phyloP scores from a whole-genome alignment of 176 grass and related monocot genomes.

The Aegilops longissima region DNA sequence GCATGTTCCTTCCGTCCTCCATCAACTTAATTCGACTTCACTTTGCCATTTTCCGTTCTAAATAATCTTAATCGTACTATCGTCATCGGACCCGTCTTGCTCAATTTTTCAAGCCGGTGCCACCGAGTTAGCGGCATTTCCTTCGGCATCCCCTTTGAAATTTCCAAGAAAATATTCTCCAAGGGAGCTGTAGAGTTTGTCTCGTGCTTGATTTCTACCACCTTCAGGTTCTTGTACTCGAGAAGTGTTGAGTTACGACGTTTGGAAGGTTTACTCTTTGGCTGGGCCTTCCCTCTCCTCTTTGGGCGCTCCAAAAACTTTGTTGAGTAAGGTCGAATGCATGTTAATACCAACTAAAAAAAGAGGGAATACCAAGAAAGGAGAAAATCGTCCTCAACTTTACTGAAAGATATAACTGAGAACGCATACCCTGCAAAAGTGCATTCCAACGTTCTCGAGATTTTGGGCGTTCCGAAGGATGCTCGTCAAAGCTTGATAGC shows the following conservation, averaged over 20 bases:
- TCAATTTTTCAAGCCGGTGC: not conserved
- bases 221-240: not conserved
- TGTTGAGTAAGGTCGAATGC: not conserved
- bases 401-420: no score
- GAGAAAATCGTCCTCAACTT: not conserved
- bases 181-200: not conserved
- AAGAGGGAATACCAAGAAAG: not conserved
- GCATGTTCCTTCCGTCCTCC: no score
- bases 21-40: not conserved
- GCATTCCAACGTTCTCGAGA: conserved; percentile 11
- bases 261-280: not conserved
- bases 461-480: not conserved
- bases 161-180: not conserved
- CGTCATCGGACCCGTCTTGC: not conserved
- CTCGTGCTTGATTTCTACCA: conserved; percentile 7
- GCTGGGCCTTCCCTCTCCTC: not conserved
- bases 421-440: not conserved
- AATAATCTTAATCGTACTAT: not conserved
- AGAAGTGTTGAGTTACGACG: not conserved
- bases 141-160: not conserved
- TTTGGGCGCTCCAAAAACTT: not conserved
- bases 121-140: not conserved
- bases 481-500: not conserved
- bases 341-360: not conserved
- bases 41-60: not conserved